Conservation (phyloP, 2,329 filamentous ascomycete species). For the Penicillium decumbens region DNA sequence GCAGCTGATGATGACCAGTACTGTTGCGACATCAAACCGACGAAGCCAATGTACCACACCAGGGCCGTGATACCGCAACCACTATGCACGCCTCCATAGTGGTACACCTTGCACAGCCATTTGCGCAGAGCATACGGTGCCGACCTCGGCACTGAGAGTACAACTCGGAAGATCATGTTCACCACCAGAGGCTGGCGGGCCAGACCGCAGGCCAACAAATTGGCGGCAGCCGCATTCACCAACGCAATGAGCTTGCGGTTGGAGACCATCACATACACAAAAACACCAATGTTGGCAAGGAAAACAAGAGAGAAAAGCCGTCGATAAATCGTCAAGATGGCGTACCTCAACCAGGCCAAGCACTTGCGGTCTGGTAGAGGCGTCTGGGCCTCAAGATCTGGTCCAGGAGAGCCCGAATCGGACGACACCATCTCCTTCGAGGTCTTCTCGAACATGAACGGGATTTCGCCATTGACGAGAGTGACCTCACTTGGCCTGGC, state of each 20-base stretch:
- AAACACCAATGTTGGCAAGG: constrained; percentile 35
- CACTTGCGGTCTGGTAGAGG: constrained; percentile 20
- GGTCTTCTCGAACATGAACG: constrained; percentile 3
- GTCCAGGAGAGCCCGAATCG: neutral
- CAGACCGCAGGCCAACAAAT: constrained; percentile 46
- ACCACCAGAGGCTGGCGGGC: constrained; percentile 53
- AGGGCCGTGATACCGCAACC: constrained; percentile 48
- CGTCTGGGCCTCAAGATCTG: constrained; percentile 29
- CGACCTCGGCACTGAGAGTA: constrained; percentile 44
- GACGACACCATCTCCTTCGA: constrained; percentile 10
- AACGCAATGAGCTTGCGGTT: constrained; percentile 36
- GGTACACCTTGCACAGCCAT: constrained; percentile 49
- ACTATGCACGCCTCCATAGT: constrained; percentile 53
- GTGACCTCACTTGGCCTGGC: constrained; percentile 15
- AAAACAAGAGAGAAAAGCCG: constrained; percentile 43
- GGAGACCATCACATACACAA: constrained; percentile 35
- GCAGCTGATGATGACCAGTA: constrained; percentile 25
- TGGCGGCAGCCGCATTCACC: constrained; percentile 44
- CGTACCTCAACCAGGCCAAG: constrained; percentile 34
- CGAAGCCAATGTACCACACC: constrained; percentile 45
- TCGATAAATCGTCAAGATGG: constrained; percentile 40
- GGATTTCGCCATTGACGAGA: constrained; percentile 17
- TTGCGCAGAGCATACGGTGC: constrained; percentile 46
- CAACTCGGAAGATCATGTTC: constrained; percentile 47
- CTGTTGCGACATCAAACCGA: constrained; percentile 33